phyloP scores from a whole-genome alignment of 345 rosid species.

The Cardamine occulta region DNA sequence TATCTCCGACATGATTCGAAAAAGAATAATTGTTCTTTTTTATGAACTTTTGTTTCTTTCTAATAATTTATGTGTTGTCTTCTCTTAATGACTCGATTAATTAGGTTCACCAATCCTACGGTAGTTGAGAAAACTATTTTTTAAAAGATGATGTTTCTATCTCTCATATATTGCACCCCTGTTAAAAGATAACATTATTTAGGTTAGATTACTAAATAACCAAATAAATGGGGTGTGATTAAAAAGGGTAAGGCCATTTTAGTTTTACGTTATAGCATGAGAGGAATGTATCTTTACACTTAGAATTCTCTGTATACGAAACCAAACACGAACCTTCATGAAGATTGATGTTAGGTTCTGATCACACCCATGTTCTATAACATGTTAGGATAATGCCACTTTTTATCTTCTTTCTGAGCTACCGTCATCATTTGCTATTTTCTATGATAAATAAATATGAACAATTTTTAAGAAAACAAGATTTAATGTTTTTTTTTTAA shows the following conservation, averaged over 20 bases:
- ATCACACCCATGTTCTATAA: slow-evolving; percentile 51
- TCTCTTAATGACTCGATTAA: slow-evolving; percentile 29
- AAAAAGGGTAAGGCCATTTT: slow-evolving; percentile 22
- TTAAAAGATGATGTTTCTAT: slow-evolving; percentile 3
- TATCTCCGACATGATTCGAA: slow-evolving; percentile 27
- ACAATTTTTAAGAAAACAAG: background rate
- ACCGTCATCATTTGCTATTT: slow-evolving; percentile 22
- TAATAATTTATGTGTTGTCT: slow-evolving; percentile 17
- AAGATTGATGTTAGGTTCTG: slow-evolving; percentile 37
- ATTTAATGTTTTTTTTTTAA: background rate
- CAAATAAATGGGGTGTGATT: slow-evolving; percentile 7
- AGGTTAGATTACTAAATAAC: background rate
- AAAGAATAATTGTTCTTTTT: slow-evolving; percentile 34
- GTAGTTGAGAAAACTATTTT: slow-evolving; percentile 28
- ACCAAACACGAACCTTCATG: slow-evolving; percentile 44
- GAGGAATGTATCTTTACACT: slow-evolving; percentile 47
- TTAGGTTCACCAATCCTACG: slow-evolving; percentile 39
- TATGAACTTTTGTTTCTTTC: slow-evolving; percentile 23
- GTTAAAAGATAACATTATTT: background rate
- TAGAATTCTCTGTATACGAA: slow-evolving; percentile 41
- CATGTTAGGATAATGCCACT: slow-evolving; percentile 47
- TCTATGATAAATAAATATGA: background rate
- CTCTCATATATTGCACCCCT: slow-evolving; percentile 11
- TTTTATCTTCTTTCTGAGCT: slow-evolving; percentile 34
- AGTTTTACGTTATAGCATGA: slow-evolving; percentile 27